Evolutionary conservation across 2,329 filamentous ascomycete species (phyloP).

Genomic region (Fonsecaea pedrosoi): DNA sequence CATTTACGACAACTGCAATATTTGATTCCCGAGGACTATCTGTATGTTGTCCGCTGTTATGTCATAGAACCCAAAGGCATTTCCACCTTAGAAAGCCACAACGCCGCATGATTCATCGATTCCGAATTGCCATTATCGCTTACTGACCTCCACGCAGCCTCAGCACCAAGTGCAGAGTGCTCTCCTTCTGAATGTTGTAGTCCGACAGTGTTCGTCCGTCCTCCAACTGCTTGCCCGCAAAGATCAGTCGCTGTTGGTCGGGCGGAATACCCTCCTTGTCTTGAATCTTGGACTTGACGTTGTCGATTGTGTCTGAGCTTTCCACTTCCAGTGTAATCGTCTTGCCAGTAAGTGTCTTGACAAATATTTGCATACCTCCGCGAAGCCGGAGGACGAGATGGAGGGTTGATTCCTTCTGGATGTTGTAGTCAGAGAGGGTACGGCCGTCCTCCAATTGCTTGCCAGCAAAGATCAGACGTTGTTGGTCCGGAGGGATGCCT

Average conservation of each 20-base stretch:
- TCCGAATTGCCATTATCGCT: constrained; percentile 7
- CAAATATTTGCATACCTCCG: constrained; percentile 85
- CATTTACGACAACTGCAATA: neutral
- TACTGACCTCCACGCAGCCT: constrained; percentile 61
- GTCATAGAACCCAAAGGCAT: constrained; percentile 3
- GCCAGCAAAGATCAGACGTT: constrained; percentile 90
- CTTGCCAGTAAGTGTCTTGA: constrained; percentile 80
- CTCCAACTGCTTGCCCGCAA: constrained; percentile 70
- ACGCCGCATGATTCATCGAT: constrained; percentile 21
- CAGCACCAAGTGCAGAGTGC: constrained; percentile 68
- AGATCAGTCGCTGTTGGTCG: constrained; percentile 74
- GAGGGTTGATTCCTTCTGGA: constrained; percentile 87
- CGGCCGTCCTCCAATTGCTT: constrained; percentile 94
- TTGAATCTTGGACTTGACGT: constrained; percentile 75
- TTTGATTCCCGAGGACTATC: constrained; percentile 17
- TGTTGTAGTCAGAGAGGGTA: constrained; percentile 93
- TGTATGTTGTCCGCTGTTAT: constrained; percentile 11
- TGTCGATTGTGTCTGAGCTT: constrained; percentile 72
- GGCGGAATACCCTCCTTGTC: constrained; percentile 81
- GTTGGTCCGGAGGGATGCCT: constrained; percentile 92
- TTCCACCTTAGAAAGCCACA: constrained; percentile 3
- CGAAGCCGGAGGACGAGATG: constrained; percentile 81
- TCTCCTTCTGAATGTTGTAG: constrained; percentile 67
- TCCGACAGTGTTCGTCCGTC: constrained; percentile 59
- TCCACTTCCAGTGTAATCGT: constrained; percentile 74